Percentiles rank a stretch among this genome's conserved stretches.
Evolutionary conservation across 2,329 filamentous ascomycete genomes (phyloP).

Genomic region (Ploettnerulaceae sp.): DNA sequence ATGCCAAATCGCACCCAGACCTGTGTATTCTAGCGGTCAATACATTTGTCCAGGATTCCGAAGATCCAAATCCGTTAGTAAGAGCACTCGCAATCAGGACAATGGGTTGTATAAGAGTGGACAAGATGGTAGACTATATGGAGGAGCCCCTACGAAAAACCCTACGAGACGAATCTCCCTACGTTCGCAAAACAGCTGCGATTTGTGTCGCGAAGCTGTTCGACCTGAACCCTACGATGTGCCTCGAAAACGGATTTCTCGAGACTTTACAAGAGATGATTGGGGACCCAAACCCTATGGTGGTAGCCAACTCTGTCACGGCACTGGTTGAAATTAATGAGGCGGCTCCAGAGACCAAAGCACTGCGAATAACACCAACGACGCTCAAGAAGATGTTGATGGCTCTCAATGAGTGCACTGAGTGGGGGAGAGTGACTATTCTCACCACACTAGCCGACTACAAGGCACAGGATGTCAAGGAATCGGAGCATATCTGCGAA

Average conservation of each 20-base stretch:
- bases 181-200: conserved; percentile 95
- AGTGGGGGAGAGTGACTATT: conserved; percentile 96
- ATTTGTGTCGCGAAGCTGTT: conserved; percentile 98
- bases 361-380: conserved; percentile 73
- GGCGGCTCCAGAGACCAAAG: conserved; percentile 82
- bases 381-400: conserved; percentile 93
- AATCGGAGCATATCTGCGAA: conserved; percentile 97
- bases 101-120: conserved; percentile 97
- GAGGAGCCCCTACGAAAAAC: conserved; percentile 96
- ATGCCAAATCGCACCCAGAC: conserved; percentile 97
- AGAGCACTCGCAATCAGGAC: conserved; percentile 92
- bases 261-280: conserved; percentile 94
- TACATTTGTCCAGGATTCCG: conserved; percentile 97
- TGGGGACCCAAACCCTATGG: conserved; percentile 97
- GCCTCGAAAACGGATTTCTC: conserved; percentile 93
- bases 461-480: conserved; percentile 79
- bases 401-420: conserved; percentile 95
- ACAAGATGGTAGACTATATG: conserved; percentile 99
- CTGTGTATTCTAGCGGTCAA: conserved; percentile 98
- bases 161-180: conserved; percentile 92
- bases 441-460: conserved; percentile 87
- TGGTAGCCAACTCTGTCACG: conserved; percentile 95
- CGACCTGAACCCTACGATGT: conserved; percentile 87
- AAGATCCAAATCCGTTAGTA: conserved; percentile 95
- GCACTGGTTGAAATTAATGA: conserved; percentile 89